Base-by-base conservation (phyloP, 495 filamentous ascomycete species). In the Annulohypoxylon stygium region DNA sequence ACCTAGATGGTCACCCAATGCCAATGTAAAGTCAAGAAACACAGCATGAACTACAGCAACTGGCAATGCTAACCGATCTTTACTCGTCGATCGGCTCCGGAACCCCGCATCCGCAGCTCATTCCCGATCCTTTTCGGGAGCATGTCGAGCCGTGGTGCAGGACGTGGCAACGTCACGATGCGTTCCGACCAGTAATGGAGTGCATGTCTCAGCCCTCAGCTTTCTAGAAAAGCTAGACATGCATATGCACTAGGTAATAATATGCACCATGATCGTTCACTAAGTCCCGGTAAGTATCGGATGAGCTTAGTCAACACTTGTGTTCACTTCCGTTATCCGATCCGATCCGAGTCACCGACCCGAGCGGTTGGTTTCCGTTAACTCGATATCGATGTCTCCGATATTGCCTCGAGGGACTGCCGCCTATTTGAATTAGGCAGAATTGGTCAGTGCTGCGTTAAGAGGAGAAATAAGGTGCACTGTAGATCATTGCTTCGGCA, bases 61-160 rank as follows among this genome's bases (percentile, higher is more conserved):
- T 51, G 33, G 60, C 0, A 14, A 20, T n/a, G 41, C 45, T 18
- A n/a, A 59, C 36, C 53, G 67, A 18, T 73, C 50, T 36, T 57
- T 61, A 7, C 65, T 60, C 25, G 8, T 23, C 5, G 45, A 37
- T 6, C 65, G 66, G 23, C 33, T 12, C 8, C 39, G 20, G 5
- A 66, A 69, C 48, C 61, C 71, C 61, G 61, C 26, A 48, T 54
- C 9, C 36, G 33, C 33, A 37, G n/a, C 11, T 11, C 9, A 34
- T 51, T 1, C 51, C 60, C 7, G n/a, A 61, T 6, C 61, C 18
- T 26, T 30, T 30, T 33, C 45, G 11, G 30, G 12, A 65, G 18
- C 18, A 9, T 23, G 12, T n/a, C 34, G 4, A 37, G 33, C 47
- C 8, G 12, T 43, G 39, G 39, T 14, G 36, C 26, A 57, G 12